phyloP scores from a whole-genome alignment of 2,329 filamentous ascomycete genomes.

The Incumbomyces lentus region DNA sequence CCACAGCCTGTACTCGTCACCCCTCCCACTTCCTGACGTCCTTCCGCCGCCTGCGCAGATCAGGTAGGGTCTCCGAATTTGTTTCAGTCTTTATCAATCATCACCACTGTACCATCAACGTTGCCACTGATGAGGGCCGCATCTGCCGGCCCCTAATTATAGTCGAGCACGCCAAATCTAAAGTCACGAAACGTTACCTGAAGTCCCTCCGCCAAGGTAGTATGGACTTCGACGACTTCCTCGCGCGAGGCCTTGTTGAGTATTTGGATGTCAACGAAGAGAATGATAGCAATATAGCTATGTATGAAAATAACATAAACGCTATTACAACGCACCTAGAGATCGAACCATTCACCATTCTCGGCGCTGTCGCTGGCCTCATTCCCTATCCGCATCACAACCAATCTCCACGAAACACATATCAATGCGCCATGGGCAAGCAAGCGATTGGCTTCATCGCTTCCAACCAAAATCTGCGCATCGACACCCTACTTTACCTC shows the following conservation, averaged over 20 bases:
- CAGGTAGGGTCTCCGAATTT: conserved; percentile 88
- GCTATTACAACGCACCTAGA: conserved; percentile 84
- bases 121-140: conserved; percentile 91
- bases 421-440: conserved; percentile 99
- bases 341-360: conserved; percentile 93
- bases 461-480: conserved; percentile 94
- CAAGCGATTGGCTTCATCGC: conserved; percentile 98
- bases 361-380: conserved; percentile 87
- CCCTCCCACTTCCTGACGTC: conserved; percentile 77
- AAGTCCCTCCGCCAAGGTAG: conserved; percentile 71
- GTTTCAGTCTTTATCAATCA: conserved; percentile 94
- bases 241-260: conserved; percentile 81
- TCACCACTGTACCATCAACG: conserved; percentile 82
- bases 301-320: conserved; percentile 77
- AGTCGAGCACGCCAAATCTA: conserved; percentile 76
- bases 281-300: conserved; percentile 85
- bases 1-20: conserved; percentile 73
- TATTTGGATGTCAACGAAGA: conserved; percentile 97
- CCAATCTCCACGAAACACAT: conserved; percentile 95
- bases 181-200: conserved; percentile 67
- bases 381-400: conserved; percentile 99
- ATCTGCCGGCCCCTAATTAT: conserved; percentile 95
- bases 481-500: conserved; percentile 90
- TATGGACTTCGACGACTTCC: conserved; percentile 86
- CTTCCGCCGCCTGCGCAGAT: conserved; percentile 78